Conservation (phyloP, 2,329 filamentous ascomycete genomes). For the Neofusicoccum sp. region DNA sequence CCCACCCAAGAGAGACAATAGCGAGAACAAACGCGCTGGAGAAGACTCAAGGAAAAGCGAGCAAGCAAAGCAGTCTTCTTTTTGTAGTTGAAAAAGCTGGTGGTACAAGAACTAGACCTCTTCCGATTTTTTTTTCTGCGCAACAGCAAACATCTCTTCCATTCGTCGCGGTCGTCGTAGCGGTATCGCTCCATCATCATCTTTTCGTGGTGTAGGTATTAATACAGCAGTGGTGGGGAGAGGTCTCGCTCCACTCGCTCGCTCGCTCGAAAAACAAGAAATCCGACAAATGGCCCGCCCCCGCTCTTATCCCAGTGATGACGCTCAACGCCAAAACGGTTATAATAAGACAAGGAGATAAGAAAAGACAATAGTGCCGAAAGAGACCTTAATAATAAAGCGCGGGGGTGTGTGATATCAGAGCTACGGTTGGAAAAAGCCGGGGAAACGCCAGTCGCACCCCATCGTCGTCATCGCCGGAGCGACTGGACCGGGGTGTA, state of each 20-base stretch:
- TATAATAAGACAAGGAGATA: background rate
- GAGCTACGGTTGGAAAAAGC: background rate
- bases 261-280: slow-evolving; percentile 9
- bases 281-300: slow-evolving; percentile 1
- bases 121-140: background rate
- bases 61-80: too few relatives aligned
- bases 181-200: background rate
- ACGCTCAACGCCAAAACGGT: background rate
- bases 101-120: too few relatives aligned
- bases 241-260: background rate
- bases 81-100: too few relatives aligned
- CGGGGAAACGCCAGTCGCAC: background rate
- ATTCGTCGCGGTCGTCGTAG: background rate
- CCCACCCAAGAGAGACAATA: too few relatives aligned
- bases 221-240: slow-evolving; percentile 8
- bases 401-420: background rate
- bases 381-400: background rate
- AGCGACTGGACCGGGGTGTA: background rate
- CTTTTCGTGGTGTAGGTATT: slow-evolving; percentile 7
- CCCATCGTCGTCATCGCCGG: background rate
- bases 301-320: background rate
- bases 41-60: too few relatives aligned
- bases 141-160: slow-evolving; percentile 1
- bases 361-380: background rate
- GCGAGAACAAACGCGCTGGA: too few relatives aligned